These are phyloP conservation scores for Tubosaeta sp. DNA, from an alignment of 768 basidiomycete genomes.

Conservation along the genomic window DNA sequence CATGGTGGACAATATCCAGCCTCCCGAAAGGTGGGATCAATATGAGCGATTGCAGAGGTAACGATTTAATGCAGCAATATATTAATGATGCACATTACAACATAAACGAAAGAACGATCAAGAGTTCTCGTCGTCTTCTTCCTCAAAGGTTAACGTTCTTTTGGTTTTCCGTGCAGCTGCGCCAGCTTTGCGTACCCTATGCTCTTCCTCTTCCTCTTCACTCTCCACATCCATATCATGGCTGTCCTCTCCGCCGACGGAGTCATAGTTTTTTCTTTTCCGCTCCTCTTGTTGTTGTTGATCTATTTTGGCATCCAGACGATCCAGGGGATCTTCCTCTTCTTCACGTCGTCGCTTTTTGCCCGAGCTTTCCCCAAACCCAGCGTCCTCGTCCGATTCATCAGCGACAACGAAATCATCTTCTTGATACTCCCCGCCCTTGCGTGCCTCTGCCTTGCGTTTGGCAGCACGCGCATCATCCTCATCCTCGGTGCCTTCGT, in stretches of 20 bases:
- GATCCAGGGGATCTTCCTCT: constrained; percentile 56
- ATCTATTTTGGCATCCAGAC: constrained; percentile 63
- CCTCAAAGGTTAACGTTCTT: constrained; percentile 52
- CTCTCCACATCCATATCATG: constrained; percentile 72
- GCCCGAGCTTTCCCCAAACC: constrained; percentile 30
- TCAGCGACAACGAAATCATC: constrained; percentile 86
- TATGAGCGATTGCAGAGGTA: constrained; percentile 43
- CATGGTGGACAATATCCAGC: constrained; percentile 70
- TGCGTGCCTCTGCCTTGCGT: constrained; percentile 45
- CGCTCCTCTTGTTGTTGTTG: constrained; percentile 52
- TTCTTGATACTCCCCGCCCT: constrained; percentile 70
- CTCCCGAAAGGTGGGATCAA: constrained; percentile 54
- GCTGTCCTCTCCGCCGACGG: constrained; percentile 33
- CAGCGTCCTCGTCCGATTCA: constrained; percentile 61
- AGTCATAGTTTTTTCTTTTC: constrained; percentile 37
- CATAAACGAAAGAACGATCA: constrained; percentile 2
- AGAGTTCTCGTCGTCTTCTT: constrained; percentile 42
- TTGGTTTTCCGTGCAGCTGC: constrained; percentile 50
- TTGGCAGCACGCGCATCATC: constrained; percentile 43
- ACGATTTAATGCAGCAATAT: constrained; percentile 24
- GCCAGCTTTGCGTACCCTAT: constrained; percentile 55
- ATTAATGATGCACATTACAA: background rate
- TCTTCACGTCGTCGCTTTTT: constrained; percentile 39
- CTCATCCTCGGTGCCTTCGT: constrained; percentile 58
- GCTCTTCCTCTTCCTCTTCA: constrained; percentile 67